These are phyloP conservation scores for Phlebiopsis flavidoalba DNA, from an alignment of 768 basidiomycete genomes.

Conservation along the genomic window DNA sequence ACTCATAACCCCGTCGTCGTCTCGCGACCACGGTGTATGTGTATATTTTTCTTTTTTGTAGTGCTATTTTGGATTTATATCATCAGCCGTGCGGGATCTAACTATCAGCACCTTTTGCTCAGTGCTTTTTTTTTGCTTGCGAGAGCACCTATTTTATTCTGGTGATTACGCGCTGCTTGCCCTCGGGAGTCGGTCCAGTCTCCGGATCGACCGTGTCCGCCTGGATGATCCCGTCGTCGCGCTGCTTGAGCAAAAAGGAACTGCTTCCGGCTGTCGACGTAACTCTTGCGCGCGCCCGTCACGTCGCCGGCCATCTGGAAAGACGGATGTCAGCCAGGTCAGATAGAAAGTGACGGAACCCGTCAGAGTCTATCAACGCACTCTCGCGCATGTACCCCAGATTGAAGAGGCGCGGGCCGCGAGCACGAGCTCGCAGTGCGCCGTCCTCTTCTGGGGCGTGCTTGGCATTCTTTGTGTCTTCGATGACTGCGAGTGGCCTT, in stretches of 20 bases:
- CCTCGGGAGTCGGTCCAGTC: conserved; percentile 9
- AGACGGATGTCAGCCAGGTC: not conserved
- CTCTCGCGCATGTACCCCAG: conserved; percentile 51
- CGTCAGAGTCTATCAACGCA: not conserved
- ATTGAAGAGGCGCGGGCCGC: conserved; percentile 59
- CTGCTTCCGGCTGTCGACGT: conserved; percentile 11
- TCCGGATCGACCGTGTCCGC: conserved; percentile 8
- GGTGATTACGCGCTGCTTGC: not conserved
- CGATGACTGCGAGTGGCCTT: conserved; percentile 38
- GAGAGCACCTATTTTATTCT: not conserved
- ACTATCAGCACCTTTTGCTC: conserved; percentile 2
- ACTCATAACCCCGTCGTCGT: conserved; percentile 18
- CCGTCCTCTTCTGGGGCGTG: conserved; percentile 20
- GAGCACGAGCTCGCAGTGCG: conserved; percentile 49
- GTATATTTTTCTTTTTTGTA: conserved; percentile 2
- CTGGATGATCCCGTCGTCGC: conserved; percentile 10
- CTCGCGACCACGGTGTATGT: not conserved
- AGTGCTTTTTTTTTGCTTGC: conserved; percentile 8
- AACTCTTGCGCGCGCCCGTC: not conserved
- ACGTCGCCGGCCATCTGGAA: conserved; percentile 10
- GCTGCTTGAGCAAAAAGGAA: conserved; percentile 1
- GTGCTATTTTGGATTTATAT: conserved; percentile 12
- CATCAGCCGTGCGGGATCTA: conserved; percentile 10
- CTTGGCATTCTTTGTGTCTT: conserved; percentile 19
- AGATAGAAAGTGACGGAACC: not conserved